These are phyloP conservation scores for Penicillium psychrosexuale DNA, from an alignment of 2,329 filamentous ascomycete species.

Conservation along the genomic window DNA sequence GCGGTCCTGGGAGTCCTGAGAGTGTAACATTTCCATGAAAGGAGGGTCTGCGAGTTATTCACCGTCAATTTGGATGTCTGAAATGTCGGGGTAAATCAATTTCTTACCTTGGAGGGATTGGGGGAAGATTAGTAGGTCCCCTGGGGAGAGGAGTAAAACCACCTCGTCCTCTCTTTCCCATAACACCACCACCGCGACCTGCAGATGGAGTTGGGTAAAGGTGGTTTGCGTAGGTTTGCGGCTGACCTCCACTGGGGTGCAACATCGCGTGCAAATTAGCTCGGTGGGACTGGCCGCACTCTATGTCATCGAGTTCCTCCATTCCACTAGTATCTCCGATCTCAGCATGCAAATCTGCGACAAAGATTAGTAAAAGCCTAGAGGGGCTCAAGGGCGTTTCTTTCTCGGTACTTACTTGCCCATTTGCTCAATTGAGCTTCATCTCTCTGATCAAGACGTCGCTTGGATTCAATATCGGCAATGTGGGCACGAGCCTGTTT, in stretches of 20 bases:
- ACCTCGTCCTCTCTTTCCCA: background rate
- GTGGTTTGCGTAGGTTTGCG: background rate
- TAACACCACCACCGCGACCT: background rate
- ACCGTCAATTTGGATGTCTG: background rate
- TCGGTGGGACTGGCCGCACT: background rate
- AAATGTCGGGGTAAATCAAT: background rate
- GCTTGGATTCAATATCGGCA: background rate
- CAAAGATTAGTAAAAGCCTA: background rate
- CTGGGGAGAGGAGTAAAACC: background rate
- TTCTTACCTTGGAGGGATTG: background rate
- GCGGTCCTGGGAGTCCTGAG: background rate
- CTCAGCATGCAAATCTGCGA: background rate
- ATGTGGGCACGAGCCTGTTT: background rate
- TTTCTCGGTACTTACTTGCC: background rate
- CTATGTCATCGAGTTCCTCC: conserved; percentile 1
- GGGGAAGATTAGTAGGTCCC: background rate
- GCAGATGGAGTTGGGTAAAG: background rate
- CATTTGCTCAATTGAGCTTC: background rate
- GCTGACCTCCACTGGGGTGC: background rate
- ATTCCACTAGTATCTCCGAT: background rate
- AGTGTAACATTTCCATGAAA: background rate
- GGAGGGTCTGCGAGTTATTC: background rate
- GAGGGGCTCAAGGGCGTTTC: background rate
- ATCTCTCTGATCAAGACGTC: background rate
- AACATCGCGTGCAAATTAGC: background rate